A percentile compares a stretch with the other conserved stretches of the same genome.
Evolutionary conservation across 176 grass and related monocot species (phyloP).

Genomic region (Rhynchospora breviuscula): DNA sequence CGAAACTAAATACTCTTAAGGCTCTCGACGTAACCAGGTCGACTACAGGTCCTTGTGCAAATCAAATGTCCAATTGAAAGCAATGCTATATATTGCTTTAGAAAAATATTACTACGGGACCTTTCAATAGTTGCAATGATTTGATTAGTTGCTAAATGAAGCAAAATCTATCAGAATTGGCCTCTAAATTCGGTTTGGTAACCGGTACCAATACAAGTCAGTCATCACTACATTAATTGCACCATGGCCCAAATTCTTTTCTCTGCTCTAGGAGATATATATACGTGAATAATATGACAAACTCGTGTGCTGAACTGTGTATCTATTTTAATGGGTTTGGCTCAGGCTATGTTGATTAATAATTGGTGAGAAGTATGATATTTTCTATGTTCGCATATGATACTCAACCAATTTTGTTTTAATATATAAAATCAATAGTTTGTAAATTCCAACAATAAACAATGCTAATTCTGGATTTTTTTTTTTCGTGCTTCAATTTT

Average conservation of each 20-base stretch:
- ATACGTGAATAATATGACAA: neutral
- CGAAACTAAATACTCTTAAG: neutral
- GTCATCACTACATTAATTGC: conserved; percentile 22
- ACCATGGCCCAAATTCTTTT: neutral
- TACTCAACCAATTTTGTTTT: too few relatives aligned
- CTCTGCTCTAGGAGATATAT: neutral
- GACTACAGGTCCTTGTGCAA: neutral
- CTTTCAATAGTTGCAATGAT: conserved; percentile 13
- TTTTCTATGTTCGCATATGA: too few relatives aligned
- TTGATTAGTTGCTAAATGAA: conserved; percentile 22
- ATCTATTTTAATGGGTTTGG: too few relatives aligned
- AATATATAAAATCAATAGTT: too few relatives aligned
- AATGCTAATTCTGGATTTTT: too few relatives aligned
- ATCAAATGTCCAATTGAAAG: conserved; percentile 11
- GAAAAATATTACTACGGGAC: neutral
- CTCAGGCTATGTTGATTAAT: too few relatives aligned
- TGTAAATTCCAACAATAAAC: too few relatives aligned
- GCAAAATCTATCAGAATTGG: neutral
- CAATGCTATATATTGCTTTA: neutral
- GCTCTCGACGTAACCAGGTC: neutral
- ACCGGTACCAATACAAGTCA: conserved; percentile 8
- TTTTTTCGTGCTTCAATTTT: too few relatives aligned
- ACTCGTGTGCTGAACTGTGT: neutral
- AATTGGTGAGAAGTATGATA: too few relatives aligned
- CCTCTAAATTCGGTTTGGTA: conserved; percentile 25